Evolutionary conservation across 2,329 filamentous ascomycete species (phyloP), one percentile per base, ranked within the genome.

Genomic region (Microcyclospora tardicrescens): DNA sequence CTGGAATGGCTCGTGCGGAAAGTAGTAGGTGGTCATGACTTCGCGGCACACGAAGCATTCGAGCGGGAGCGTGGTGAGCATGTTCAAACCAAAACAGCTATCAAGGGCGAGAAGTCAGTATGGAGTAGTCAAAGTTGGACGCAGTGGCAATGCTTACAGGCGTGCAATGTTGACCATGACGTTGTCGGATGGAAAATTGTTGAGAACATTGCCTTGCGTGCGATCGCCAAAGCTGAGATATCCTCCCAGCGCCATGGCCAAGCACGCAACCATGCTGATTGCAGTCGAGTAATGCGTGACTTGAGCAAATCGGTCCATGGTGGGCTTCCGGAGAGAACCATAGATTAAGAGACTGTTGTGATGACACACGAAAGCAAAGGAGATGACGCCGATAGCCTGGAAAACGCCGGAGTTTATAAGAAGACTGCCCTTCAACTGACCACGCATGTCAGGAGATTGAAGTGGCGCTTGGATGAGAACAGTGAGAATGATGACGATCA

Each of bases 291-390:
- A 93, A 65, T 98, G 91, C 29, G 91, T 98, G 30, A 98, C 89
- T 40, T 72, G 77, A 29, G 86, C 72, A 66, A 98, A 98, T 46
- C 93, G 85, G 68, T 96, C 87, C 52, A 98, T 81, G 1, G 91
- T 98, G 1, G 91, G 91, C 37, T 83, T 95, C 52, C 82, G 80
- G 45, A 98, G 74, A 2, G 89, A 96, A 49, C 89, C 89, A 63
- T 98, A 98, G 58, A 98, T 98, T 40, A 98, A 72, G 43, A 98
- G 79, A 37, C 85, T 93, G 65, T 98, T 98, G 67, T 98, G 91
- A 59, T 98, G 77, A 57, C 77, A 81, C 43, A 81, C 77, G 51
- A 81, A 81, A 27, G 77, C 87, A 60, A 98, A 98, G 4, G 91
- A 96, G 51, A 98, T 98, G 13, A 98, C 89, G 27, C 91, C 91